Evolutionary conservation across 192 early-diverging fungal genomes (phyloP), one percentile per base, ranked within the genome.

Genomic region (Backusella mclennaniae): DNA sequence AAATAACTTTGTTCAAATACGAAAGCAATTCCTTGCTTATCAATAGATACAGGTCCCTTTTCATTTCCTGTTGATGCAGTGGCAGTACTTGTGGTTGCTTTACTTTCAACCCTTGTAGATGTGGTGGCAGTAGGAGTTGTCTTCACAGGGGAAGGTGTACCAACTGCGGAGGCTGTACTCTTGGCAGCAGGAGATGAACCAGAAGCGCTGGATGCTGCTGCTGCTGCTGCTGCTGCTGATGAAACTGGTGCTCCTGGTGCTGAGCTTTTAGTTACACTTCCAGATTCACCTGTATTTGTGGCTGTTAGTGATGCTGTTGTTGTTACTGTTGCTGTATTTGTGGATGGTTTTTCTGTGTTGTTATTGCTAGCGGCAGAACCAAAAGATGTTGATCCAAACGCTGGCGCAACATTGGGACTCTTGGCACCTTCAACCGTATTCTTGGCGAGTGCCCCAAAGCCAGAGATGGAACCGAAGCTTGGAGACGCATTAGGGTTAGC

Each of bases 1-100:
- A 79, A 70, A 67, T 70, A 79, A 7, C 70, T 23, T 23, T 17
- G 6, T 63, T 79, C 78, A 42, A 73, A 79, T 35, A 59, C 46
- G 23, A 33, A 49, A 9, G 52, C 78, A 68, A 79, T 79, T 21
- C 78, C 78, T 35, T 74, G 14, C 21, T 67, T 67, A 41, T 66
- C 63, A 15, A 23, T 67, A 44, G 21, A 17, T 33, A 19, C 11
- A 1, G 70, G 14, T 52, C 6, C 19, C 9, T 29, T 31, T 23
- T 17, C 46, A 14, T 39, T 66, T 74, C 14, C n/a, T 26, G 38
- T 26, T 56, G 71, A 21, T 53, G 33, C 7, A 15, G 49, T 36
- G 41, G 11, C 56, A 26, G 53, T 6, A 2, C 1, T 42, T 23
- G 72, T n/a, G 7, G 49, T 33, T 33, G 29, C 0, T 33, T 38